Conservation (phyloP, 345 rosid genomes). For the Citropsis articulata region DNA sequence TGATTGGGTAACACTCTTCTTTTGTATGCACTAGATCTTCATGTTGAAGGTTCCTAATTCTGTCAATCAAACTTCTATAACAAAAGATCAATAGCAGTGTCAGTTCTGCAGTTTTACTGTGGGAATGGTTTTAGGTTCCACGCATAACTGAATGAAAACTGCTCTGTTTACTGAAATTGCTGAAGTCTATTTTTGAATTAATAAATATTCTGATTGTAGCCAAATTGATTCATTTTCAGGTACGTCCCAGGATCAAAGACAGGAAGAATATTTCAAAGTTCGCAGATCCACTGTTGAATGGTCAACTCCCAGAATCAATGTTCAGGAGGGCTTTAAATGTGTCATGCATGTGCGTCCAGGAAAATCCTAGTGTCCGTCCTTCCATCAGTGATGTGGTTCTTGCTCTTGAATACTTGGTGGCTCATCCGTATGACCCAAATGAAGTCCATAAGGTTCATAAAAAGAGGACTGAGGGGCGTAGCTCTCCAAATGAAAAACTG, state of each 20-base stretch:
- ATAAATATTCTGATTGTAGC: background rate
- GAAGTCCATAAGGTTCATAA: background rate
- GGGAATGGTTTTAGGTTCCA: background rate
- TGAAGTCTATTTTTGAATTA: background rate
- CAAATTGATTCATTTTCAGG: conserved; percentile 29
- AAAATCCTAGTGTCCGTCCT: conserved; percentile 51
- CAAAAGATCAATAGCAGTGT: background rate
- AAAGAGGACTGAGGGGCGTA: conserved; percentile 12
- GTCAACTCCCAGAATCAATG: conserved; percentile 26
- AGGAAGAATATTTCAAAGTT: conserved; percentile 19
- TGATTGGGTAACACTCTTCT: conserved; percentile 47
- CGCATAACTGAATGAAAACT: background rate
- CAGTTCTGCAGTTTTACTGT: background rate
- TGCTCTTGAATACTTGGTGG: conserved; percentile 46
- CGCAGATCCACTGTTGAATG: conserved; percentile 54
- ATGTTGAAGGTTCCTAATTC: background rate
- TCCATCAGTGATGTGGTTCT: conserved; percentile 39
- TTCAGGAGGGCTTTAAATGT: conserved; percentile 49
- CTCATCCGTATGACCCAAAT: conserved; percentile 20
- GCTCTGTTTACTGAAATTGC: background rate
- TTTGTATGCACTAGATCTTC: background rate
- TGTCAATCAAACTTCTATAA: background rate
- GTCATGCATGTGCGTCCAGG: conserved; percentile 48
- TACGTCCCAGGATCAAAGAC: conserved; percentile 23
- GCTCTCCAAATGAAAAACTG: conserved; percentile 34